Evolutionary conservation across 495 filamentous ascomycete species (phyloP), one percentile per base, ranked within the genome.

Genomic region (Aspergillus diversus): DNA sequence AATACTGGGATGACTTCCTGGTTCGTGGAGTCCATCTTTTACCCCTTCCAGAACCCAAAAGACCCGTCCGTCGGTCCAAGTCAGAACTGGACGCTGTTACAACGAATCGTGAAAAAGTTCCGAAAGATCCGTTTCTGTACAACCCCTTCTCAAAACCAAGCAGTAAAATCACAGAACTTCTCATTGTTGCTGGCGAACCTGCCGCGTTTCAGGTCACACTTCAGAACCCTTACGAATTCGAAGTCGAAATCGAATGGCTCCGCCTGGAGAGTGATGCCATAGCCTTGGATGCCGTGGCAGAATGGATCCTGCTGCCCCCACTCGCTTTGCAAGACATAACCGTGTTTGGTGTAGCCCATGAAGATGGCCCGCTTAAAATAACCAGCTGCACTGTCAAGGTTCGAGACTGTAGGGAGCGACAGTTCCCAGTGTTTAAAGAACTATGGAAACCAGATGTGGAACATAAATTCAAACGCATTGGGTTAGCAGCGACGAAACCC

Each of bases 1-100:
- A 94, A 57, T 99, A 96, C 69, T 99, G 95, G 95, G 95, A 99
- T 73, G 90, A 94, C 52, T 98, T 99, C 69, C 82, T 99, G 0
- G 81, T 99, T 46, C 86, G 95, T 35, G 92, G 88, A 63, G 81
- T 99, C 35, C 86, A 90, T 52, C 73, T 95, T 32, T 80, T 86
- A 31, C 77, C 86, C 33, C 75, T 83, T 35, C 73, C 78, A 49
- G 74, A 79, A 37, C 77, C 76, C 17, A 78, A 76, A 63, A 82
- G 82, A n/a, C 88, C 93, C 16, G 84, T 90, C 62, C 82, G 89
- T 7, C 92, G 92, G 65, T 84, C 81, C 4, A 90, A 86, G 65
- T 84, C 83, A 34, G 89, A 93, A 51, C 75, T 97, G 11, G 85
- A 89, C 46, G 84, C 86, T 21, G 84, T 84, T 5, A 82, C 83